Base-by-base conservation (phyloP, 805 yeast genomes). In the Cyberlindnera sargentensis region DNA sequence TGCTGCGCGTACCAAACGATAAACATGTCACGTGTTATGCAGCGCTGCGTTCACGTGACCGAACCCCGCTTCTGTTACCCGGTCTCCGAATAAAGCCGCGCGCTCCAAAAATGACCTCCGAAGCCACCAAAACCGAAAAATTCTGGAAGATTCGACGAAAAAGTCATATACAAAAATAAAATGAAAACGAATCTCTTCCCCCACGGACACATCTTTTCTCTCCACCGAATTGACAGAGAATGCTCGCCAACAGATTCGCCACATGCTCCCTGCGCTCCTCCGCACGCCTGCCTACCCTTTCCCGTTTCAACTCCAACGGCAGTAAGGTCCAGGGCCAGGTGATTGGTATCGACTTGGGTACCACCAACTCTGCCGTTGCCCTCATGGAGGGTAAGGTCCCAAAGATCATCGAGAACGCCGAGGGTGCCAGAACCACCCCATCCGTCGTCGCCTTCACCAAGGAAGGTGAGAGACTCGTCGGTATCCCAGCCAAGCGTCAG, bases 291-390 rank as follows among this genome's bases (percentile, higher is more conserved):
- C 63, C 63, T 44, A 48, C 56, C 34, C 51, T 58, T 45, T 60
- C 66, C 48, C 72, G 76, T 53, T 71, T 63, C 68, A 72, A 72
- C 68, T 68, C 76, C 44, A 63, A 65, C 48, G 70, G 68, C 49
- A 15, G 20, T 15, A 73, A 73, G 62, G 75, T 73, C 51, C 63
- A 59, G 53, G 63, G 63, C 41, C 61, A 56, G 52, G 88, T 83
- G 11, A 78, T 83, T 44, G 95, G 95, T 57, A 84, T 85, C 52
- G 95, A 85, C 64, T 67, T 85, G 51, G 95, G 95, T 45, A 85
- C 95, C 42, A 85, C 95, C 42, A 85, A 85, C 68, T 84, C 91
- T 43, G 95, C 93, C n/a, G 91, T 84, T 39, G 93, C 95, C 44
- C 40, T 58, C 39, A 58, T 58, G 62, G 62, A 58, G 47, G 62